Base-by-base conservation (phyloP, 1,284 basidiomycete species). In the Ustilago trichophora region DNA sequence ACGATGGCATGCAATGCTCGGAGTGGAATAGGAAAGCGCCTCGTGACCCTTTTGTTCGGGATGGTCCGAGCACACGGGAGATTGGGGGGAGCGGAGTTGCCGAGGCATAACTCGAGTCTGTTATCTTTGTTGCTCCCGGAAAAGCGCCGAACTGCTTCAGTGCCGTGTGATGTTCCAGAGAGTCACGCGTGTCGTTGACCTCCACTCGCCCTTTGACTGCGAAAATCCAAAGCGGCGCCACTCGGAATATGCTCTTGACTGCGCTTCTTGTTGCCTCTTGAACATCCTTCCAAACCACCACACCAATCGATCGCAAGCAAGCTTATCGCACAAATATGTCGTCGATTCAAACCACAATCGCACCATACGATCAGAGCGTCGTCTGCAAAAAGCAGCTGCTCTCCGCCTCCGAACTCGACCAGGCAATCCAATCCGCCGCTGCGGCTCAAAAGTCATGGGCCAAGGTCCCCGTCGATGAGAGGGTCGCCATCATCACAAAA, bases 361-460 rank as follows among this genome's bases (percentile, higher is more conserved):
- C 83, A 3, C 85, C 85, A 4, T 83, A 82, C 77, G 83, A 83
- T 26, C 83, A 84, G 69, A 47, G 83, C 57, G 79, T 84, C 3
- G 75, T 84, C 36, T 81, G 82, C 58, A 82, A 82, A 9, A 80
- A 83, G 29, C 79, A 82, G 2, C 80, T 84, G 15, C 80, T 84
- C 7, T 73, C 80, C 9, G 70, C 67, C 24, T 51, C 68, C 7
- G 73, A 91, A 73, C 85, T 95, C 41, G 87, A 91, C 74, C 75
- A 52, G 12, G 83, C 84, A 45, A 87, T 95, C 62, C 74, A 83
- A 11, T 82, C 84, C 22, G 86, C 90, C 4, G 85, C 86, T 33
- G 83, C 83, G 4, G 90, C 90, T 0, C 90, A 93, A 82, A 88
- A 87, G 76, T 73, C 82, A 31, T 95, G 92, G 93, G 85, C 83